Evolutionary conservation across 176 grass and related monocot species (phyloP), one percentile per base, ranked within the genome.

Genomic region (Hordeum marinum): DNA sequence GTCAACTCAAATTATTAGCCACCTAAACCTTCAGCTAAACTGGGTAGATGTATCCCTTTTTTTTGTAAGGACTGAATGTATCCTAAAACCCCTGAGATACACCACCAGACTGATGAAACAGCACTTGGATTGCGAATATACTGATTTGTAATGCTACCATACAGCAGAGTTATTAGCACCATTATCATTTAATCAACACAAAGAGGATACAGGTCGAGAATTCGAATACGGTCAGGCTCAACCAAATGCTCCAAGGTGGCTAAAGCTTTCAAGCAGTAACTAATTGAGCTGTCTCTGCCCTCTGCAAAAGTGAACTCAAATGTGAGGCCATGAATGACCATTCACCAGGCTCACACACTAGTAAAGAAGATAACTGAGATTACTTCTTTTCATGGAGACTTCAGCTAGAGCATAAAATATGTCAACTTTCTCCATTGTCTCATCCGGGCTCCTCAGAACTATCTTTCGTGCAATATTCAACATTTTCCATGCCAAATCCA

Each of bases 401-500:
- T 95, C 93, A n/a, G 84, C 95, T 2, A 98, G 83, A 80, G 89
- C 91, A 78, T 87, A 87, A 71, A 78, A 95, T 37, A 95, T 90
- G 60, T 95, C 92, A 50, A 88, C 89, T 91, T 98, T 93, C 83
- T 89, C 89, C 20, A 92, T 23, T 26, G 80, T 90, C 37, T 67
- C 88, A 82, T 15, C 91, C 52, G 87, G 67, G 66, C 45, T 85
- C 73, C 92, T 90, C 68, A 90, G 93, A 89, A 90, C 91, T 87
- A 98, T 95, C 54, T 48, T 91, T 83, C 95, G 93, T 61, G 95
- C 95, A 90, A 93, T 83, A 68, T 98, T 93, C 76, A 98, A 82
- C 90, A 98, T 91, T 84, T 98, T 95, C 92, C 92, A 98, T 10
- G 95, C 72, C 81, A 93, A 91, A 84, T 98, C 91, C 85, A 98